Conservation (phyloP, 2,329 filamentous ascomycete species). For the Alternaria novae-zelandiae region DNA sequence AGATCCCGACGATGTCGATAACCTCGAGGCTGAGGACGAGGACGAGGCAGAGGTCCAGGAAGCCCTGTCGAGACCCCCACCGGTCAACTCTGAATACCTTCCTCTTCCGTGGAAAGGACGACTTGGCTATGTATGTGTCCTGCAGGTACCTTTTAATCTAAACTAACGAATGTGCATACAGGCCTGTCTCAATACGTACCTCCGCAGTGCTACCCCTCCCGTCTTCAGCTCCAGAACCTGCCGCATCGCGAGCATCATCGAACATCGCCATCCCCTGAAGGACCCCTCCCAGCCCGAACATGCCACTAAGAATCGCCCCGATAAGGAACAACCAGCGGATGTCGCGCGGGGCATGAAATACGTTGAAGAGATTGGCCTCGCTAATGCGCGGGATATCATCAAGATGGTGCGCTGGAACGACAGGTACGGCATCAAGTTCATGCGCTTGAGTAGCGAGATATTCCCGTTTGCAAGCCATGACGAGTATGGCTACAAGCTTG, state of each 20-base stretch:
- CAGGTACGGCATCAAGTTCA: constrained; percentile 87
- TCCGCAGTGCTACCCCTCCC: constrained; percentile 79
- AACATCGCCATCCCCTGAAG: constrained; percentile 81
- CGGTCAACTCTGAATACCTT: constrained; percentile 81
- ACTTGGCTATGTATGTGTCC: constrained; percentile 76
- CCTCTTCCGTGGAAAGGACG: constrained; percentile 91
- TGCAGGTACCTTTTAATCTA: constrained; percentile 13
- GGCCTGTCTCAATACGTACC: constrained; percentile 92
- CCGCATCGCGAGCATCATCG: constrained; percentile 86
- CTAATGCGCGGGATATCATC: constrained; percentile 80
- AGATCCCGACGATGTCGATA: constrained; percentile 58
- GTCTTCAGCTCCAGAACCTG: constrained; percentile 93
- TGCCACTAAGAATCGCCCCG: constrained; percentile 82
- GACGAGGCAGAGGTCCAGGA: constrained; percentile 65
- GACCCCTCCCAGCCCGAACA: constrained; percentile 80
- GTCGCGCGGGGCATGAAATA: constrained; percentile 71
- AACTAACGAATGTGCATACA: constrained; percentile 41
- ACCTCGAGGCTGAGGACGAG: constrained; percentile 54
- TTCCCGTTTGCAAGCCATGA: constrained; percentile 93
- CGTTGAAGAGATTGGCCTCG: constrained; percentile 77
- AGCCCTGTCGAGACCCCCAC: constrained; percentile 69
- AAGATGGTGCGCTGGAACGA: constrained; percentile 95
- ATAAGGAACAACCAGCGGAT: constrained; percentile 73
- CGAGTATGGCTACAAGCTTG: constrained; percentile 84
- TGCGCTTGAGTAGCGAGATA: constrained; percentile 93